Base-by-base conservation (phyloP, 2,329 filamentous ascomycete species). In the Phyllosticta paracitricarpa region DNA sequence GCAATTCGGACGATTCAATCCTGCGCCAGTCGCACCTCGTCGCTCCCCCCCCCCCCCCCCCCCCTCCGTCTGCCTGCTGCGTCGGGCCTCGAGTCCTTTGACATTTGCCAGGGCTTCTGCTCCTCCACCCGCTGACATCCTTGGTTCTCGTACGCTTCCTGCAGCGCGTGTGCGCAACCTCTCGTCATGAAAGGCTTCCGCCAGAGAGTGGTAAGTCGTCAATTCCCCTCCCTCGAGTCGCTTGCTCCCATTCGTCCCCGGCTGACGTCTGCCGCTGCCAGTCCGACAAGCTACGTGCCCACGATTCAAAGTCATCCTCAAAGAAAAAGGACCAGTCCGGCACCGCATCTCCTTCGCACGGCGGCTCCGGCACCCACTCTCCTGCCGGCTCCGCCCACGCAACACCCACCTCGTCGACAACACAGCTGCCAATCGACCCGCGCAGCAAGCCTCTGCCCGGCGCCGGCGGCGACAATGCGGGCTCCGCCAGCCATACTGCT, bases 171-270 rank as follows among this genome's bases (percentile, higher is more conserved):
- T 64, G 68, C 69, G 71, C 70, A 64, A 65, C 66, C 67, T 66
- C 77, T 76, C 77, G 89, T 83, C 78, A 97, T 97, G 93, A 97
- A 96, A 82, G 89, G 91, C 76, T 96, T 97, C 78, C 89, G 91
- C 79, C 91, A 96, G 82, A 90, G 89, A 88, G 91, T 97, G 82
- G 91, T 96, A 85, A 83, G 89, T 85, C 66, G 64, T 59, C 57
- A 61, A 58, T 62, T 54, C 58, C 60, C 63, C 65, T 65, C 65
- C 63, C 62, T 59, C 54, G 61, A 28, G 14, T 30, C 56, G 51
- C 60, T 33, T 24, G 55, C 48, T 61, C 59, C 56, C 59, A 54
- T 54, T 28, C 53, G 54, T 26, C 58, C 58, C 59, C 57, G 30
- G 55, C 59, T 61, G 48, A 61, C 24, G 55, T n/a, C 48, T 48